Evolutionary conservation across 148 eudicot species (phyloP), one percentile per base, ranked within the genome.

Genomic region (Cornus florida): DNA sequence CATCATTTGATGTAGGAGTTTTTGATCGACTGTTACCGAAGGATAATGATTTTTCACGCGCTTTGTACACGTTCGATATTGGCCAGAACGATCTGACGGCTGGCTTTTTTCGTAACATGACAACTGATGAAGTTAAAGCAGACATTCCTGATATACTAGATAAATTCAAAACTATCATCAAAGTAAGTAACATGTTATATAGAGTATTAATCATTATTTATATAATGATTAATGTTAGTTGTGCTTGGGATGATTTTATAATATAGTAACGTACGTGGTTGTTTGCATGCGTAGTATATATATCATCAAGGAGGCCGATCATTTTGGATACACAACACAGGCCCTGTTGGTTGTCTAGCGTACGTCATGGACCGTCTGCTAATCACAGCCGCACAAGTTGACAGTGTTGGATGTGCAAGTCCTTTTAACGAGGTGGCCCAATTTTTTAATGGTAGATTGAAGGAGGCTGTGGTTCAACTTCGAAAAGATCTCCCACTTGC

Each of bases 261-360:
- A 56, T 28, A 56, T 56, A 14, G 60, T 11, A 56, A 56, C 3
- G 3, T 10, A 28, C 0, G 60, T 14, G 14, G 6, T 43, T 0
- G 10, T 43, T 28, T 28, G 28, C 10, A 43, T 43, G 10, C 1
- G 10, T 73, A 92, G 97, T 13, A 75, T 78, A 73, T 95, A 77
- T 87, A 95, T 72, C 75, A 69, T 19, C 80, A 80, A 83, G 98
- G 97, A 78, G 97, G 93, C 6, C 88, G 94, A 81, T 90, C 88
- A 16, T 95, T 90, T 84, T 95, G 98, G 98, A 88, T 95, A 83
- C 98, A 95, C 82, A 93, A 95, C 59, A 95, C 98, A 7, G 98
- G 96, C 5, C 98, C 98, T 4, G 81, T 91, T 7, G 98, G 98
- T 0, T 95, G 98, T 73, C 86, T 93, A 35, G 38, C 38, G 2